These are phyloP conservation scores for Tephrocybe rancida DNA, from an alignment of 768 basidiomycete species.

Conservation along the genomic window DNA sequence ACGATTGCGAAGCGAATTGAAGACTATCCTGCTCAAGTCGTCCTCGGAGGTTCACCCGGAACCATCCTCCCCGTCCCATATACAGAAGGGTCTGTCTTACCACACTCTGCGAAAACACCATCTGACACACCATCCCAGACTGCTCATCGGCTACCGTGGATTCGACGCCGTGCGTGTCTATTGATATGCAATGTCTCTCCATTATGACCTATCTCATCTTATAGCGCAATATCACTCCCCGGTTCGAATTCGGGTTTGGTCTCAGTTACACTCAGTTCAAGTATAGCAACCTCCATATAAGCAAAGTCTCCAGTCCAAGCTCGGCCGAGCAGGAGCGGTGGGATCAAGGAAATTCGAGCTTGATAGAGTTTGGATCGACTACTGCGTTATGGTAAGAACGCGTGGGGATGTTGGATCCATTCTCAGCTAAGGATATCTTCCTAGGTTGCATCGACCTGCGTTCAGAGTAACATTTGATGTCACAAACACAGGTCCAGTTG, in stretches of 20 bases:
- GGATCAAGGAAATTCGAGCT: conserved; percentile 60
- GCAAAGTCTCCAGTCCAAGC: conserved; percentile 37
- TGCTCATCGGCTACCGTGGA: conserved; percentile 72
- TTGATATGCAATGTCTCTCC: conserved; percentile 4
- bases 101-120: background rate
- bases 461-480: conserved; percentile 57
- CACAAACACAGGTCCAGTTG: conserved; percentile 51
- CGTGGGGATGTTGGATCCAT: background rate
- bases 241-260: conserved; percentile 90
- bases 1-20: conserved; percentile 63
- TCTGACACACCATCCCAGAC: conserved; percentile 31
- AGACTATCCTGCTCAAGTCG: conserved; percentile 61
- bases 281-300: conserved; percentile 61
- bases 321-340: conserved; percentile 45
- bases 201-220: conserved; percentile 12
- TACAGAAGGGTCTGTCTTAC: conserved; percentile 46
- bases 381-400: conserved; percentile 55
- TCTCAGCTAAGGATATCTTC: background rate
- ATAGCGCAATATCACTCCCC: conserved; percentile 71
- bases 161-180: conserved; percentile 60
- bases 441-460: conserved; percentile 66
- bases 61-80: conserved; percentile 57
- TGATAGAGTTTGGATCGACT: conserved; percentile 57
- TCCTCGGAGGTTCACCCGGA: conserved; percentile 34
- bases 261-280: conserved; percentile 83